Conservation (phyloP, 2,329 filamentous ascomycete genomes). For the Hypocrella siamensis region DNA sequence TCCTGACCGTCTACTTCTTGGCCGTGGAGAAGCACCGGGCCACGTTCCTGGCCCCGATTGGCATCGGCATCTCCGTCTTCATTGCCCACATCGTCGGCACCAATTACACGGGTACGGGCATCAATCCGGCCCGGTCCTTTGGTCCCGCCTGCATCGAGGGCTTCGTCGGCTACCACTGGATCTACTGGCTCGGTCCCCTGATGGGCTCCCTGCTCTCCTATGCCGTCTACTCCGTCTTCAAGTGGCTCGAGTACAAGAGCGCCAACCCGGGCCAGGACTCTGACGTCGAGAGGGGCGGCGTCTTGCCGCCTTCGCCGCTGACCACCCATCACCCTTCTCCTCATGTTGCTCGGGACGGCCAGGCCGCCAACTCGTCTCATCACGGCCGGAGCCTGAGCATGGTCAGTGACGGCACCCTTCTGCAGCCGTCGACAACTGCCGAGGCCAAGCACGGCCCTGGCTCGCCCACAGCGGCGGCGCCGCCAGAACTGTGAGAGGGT, state of each 20-base stretch:
- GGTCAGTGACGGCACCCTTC: slow-evolving; percentile 1
- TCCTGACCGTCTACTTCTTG: slow-evolving; percentile 52
- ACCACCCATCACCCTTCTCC: too few relatives aligned
- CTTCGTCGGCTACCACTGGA: slow-evolving; percentile 34
- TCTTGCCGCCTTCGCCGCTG: too few relatives aligned
- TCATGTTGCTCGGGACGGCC: not conserved
- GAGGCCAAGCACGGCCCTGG: not conserved
- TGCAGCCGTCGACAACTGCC: not conserved
- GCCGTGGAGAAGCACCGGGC: slow-evolving; percentile 59
- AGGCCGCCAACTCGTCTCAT: not conserved
- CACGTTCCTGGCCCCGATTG: slow-evolving; percentile 55
- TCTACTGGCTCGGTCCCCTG: slow-evolving; percentile 38
- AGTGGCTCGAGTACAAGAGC: slow-evolving; percentile 33
- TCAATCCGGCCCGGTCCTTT: slow-evolving; percentile 36
- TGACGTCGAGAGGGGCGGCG: slow-evolving; percentile 13
- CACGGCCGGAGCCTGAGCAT: not conserved
- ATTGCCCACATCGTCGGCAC: slow-evolving; percentile 32
- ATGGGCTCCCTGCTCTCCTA: slow-evolving; percentile 32
- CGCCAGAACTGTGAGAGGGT: too few relatives aligned
- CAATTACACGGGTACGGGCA: slow-evolving; percentile 29
- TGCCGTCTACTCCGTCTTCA: slow-evolving; percentile 33
- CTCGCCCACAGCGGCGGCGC: too few relatives aligned
- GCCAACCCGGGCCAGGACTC: slow-evolving; percentile 33
- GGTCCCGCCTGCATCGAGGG: slow-evolving; percentile 28
- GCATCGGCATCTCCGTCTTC: slow-evolving; percentile 57